Evolutionary conservation across 768 basidiomycete genomes (phyloP).

Genomic region (Tricholoma sp.): DNA sequence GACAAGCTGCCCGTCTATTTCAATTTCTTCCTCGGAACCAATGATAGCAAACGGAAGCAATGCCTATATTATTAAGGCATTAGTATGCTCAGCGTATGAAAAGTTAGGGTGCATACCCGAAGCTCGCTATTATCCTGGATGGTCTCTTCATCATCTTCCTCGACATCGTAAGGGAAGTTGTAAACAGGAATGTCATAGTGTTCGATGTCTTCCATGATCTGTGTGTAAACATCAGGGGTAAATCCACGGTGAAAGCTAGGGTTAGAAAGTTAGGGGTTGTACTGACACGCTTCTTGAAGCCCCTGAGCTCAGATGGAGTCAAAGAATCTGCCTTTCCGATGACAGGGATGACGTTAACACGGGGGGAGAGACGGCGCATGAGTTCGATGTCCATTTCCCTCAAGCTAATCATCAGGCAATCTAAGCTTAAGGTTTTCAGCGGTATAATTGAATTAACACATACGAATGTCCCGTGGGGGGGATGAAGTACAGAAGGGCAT

Average conservation of each 20-base stretch:
- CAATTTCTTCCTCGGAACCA: slow-evolving; percentile 95
- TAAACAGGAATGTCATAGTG: slow-evolving; percentile 97
- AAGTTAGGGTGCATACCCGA: slow-evolving; percentile 46
- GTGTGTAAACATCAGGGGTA: slow-evolving; percentile 2
- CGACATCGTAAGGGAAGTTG: slow-evolving; percentile 99
- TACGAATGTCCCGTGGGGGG: slow-evolving; percentile 97
- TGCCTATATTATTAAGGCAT: slow-evolving; percentile 42
- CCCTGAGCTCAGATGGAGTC: slow-evolving; percentile 87
- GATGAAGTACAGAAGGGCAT: slow-evolving; percentile 97
- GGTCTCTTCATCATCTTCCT: slow-evolving; percentile 99
- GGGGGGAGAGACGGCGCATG: slow-evolving; percentile 95
- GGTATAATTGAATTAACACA: slow-evolving; percentile 24
- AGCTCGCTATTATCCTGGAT: slow-evolving; percentile 97
- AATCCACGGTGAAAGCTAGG: neutral
- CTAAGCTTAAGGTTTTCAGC: slow-evolving; percentile 2
- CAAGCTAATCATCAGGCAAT: slow-evolving; percentile 41
- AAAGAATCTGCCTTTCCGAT: slow-evolving; percentile 95
- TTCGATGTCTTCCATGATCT: slow-evolving; percentile 99
- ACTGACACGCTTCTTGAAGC: slow-evolving; percentile 90
- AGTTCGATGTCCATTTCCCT: slow-evolving; percentile 99
- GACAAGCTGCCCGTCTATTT: slow-evolving; percentile 85
- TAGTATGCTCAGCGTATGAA: neutral
- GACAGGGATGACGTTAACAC: slow-evolving; percentile 98
- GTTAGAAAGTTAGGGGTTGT: no score
- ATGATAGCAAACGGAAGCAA: slow-evolving; percentile 96